These are phyloP conservation scores for Rhodotorula sp. DNA, from an alignment of 1,284 basidiomycete genomes.

Conservation along the genomic window DNA sequence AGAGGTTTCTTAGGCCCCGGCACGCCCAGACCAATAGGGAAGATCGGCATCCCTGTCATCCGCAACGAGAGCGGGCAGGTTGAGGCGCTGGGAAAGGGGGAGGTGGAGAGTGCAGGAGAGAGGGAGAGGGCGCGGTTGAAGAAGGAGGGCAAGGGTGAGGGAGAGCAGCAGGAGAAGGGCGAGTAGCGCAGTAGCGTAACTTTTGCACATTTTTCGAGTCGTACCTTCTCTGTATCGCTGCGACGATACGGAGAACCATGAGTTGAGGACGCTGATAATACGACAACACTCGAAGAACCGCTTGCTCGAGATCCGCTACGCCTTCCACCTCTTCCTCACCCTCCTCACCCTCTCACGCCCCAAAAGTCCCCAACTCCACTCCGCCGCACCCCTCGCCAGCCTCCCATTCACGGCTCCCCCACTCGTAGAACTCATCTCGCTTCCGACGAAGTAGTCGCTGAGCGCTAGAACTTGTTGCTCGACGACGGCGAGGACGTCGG, in stretches of 20 bases:
- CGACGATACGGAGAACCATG: too few relatives aligned
- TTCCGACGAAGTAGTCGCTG: slow-evolving; percentile 54
- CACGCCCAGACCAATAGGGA: slow-evolving; percentile 10
- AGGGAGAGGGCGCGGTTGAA: not conserved
- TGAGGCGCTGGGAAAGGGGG: not conserved
- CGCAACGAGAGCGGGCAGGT: not conserved
- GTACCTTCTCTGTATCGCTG: not conserved
- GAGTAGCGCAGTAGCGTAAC: not conserved
- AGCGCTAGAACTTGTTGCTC: slow-evolving; percentile 53
- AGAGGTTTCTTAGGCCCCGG: not conserved
- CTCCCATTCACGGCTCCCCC: slow-evolving; percentile 53
- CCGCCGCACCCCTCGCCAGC: not conserved
- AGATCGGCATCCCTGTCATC: slow-evolving; percentile 21
- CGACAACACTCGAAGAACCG: too few relatives aligned
- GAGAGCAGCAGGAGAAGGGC: not conserved
- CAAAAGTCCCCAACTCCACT: slow-evolving; percentile 20
- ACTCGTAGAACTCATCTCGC: slow-evolving; percentile 53
- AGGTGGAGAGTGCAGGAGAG: not conserved
- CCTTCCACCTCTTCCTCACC: too few relatives aligned
- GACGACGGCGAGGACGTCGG: slow-evolving; percentile 54
- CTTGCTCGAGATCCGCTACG: too few relatives aligned
- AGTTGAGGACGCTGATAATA: too few relatives aligned
- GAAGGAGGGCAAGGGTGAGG: not conserved
- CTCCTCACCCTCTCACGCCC: not conserved
- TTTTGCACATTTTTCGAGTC: not conserved